Conservation (phyloP, 441 rosid genomes). For the Brassica balearica region DNA sequence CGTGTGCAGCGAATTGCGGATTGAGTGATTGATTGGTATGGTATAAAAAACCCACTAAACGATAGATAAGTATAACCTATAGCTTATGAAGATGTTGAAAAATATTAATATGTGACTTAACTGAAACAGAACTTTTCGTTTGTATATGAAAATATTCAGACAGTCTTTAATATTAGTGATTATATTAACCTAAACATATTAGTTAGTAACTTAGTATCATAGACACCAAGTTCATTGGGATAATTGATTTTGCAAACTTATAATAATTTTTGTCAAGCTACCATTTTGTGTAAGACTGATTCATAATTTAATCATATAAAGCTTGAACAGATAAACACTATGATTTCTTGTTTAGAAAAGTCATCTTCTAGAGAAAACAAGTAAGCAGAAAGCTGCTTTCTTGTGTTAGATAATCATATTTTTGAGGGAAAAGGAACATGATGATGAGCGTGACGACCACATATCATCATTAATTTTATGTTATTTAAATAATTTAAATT, state of each 20-base stretch:
- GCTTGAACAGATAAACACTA: conserved; percentile 26
- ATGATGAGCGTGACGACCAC: conserved; percentile 3
- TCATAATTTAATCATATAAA: conserved; percentile 8
- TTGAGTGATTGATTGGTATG: conserved; percentile 14
- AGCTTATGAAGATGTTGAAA: not conserved
- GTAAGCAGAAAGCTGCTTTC: conserved; percentile 4
- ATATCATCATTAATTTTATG: not conserved
- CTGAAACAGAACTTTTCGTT: too few species aligned
- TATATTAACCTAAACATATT: not conserved
- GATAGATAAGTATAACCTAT: not conserved
- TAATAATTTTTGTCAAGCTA: not conserved
- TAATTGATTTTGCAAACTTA: too few species aligned
- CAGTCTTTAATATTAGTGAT: not conserved
- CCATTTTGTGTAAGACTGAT: conserved; percentile 13
- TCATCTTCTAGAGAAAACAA: not conserved
- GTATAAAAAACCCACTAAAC: not conserved
- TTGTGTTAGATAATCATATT: not conserved
- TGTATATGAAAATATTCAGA: too few species aligned
- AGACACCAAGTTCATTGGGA: too few species aligned
- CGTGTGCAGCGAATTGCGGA: not conserved
- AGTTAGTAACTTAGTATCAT: not conserved
- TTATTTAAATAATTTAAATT: not conserved
- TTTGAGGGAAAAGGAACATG: not conserved
- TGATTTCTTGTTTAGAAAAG: conserved; percentile 2
- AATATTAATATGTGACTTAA: not conserved